Conservation (phyloP, 495 filamentous ascomycete genomes). For the Penicillium diatomitis region DNA sequence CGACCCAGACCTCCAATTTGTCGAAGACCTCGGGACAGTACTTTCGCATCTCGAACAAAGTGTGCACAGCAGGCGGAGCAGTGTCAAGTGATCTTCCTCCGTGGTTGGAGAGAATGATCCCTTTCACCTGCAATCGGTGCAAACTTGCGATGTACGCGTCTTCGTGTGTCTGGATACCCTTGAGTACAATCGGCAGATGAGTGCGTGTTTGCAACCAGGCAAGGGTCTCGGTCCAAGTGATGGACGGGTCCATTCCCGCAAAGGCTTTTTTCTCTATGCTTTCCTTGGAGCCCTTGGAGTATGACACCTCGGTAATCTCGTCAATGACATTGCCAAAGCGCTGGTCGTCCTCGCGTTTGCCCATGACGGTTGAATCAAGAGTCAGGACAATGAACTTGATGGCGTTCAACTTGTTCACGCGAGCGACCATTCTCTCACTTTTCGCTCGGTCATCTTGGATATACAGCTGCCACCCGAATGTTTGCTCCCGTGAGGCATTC, state of each 20-base stretch:
- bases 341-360: slow-evolving; percentile 84
- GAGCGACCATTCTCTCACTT: slow-evolving; percentile 67
- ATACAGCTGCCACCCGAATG: slow-evolving; percentile 90
- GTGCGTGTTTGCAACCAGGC: slow-evolving; percentile 72
- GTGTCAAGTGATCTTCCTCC: slow-evolving; percentile 82
- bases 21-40: slow-evolving; percentile 79
- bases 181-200: slow-evolving; percentile 70
- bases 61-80: slow-evolving; percentile 76
- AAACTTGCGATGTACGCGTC: slow-evolving; percentile 71
- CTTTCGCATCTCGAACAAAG: slow-evolving; percentile 74
- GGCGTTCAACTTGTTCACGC: slow-evolving; percentile 56
- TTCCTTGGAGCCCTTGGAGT: slow-evolving; percentile 23
- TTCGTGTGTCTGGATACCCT: slow-evolving; percentile 87
- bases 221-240: slow-evolving; percentile 76
- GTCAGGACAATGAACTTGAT: slow-evolving; percentile 78
- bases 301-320: slow-evolving; percentile 23
- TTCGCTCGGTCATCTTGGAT: slow-evolving; percentile 71
- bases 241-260: slow-evolving; percentile 64
- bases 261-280: slow-evolving; percentile 50
- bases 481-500: slow-evolving; percentile 52
- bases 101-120: slow-evolving; percentile 78
- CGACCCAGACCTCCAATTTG: slow-evolving; percentile 72
- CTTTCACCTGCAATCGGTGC: slow-evolving; percentile 59
- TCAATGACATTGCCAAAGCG: slow-evolving; percentile 40
- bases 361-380: slow-evolving; percentile 78